These are phyloP conservation scores for Eucalyptus curtisii DNA, from an alignment of 345 rosid genomes.

Conservation along the genomic window DNA sequence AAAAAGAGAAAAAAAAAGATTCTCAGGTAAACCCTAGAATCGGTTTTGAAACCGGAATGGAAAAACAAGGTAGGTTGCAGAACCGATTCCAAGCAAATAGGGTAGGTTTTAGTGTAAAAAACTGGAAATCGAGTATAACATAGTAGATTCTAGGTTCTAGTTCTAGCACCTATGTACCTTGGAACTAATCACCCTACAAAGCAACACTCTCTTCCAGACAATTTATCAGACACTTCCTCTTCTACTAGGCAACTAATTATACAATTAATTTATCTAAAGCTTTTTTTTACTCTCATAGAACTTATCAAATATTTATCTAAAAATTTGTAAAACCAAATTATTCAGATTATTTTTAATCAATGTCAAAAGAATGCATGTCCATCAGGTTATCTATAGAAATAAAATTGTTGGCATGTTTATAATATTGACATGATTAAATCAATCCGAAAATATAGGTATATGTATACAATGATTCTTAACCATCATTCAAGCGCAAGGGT, in stretches of 20 bases:
- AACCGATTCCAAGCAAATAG: too few relatives aligned
- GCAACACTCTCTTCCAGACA: neutral
- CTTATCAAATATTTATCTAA: neutral
- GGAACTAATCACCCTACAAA: too few relatives aligned
- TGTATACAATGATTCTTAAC: neutral
- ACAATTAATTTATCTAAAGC: neutral
- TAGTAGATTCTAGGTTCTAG: too few relatives aligned
- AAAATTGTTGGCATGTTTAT: neutral
- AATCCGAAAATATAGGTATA: neutral
- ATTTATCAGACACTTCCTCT: neutral
- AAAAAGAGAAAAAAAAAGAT: too few relatives aligned
- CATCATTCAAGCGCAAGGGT: neutral
- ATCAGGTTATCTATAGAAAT: neutral
- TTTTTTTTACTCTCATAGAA: neutral
- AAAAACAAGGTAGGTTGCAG: too few relatives aligned
- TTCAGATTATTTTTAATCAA: neutral
- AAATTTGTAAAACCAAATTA: neutral
- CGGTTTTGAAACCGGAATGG: fast-evolving
- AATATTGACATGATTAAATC: neutral
- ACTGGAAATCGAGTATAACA: too few relatives aligned
- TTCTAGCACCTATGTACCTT: too few relatives aligned
- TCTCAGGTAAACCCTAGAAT: too few relatives aligned
- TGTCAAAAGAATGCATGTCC: neutral
- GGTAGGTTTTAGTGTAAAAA: too few relatives aligned
- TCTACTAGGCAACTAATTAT: neutral